These are phyloP conservation scores for Russula lepida DNA, from an alignment of 768 basidiomycete genomes.

Conservation along the genomic window DNA sequence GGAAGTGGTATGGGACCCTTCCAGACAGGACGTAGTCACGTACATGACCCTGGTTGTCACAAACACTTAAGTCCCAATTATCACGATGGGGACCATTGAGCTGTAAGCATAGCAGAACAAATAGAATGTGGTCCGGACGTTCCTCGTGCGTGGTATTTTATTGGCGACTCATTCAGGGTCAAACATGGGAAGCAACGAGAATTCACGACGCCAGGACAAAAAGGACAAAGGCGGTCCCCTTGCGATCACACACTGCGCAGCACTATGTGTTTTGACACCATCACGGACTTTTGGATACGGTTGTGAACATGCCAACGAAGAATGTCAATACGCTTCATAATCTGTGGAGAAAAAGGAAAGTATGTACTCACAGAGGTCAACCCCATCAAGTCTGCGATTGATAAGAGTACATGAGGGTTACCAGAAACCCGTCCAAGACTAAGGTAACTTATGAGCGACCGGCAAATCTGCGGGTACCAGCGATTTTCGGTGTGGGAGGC, in stretches of 20 bases:
- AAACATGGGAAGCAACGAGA: neutral
- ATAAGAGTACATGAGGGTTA: neutral
- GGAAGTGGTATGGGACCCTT: neutral
- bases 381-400: neutral
- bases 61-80: neutral
- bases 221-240: neutral
- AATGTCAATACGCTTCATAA: neutral
- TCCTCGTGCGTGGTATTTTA: neutral
- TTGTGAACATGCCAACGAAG: neutral
- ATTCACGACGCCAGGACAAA: neutral
- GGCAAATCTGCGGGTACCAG: neutral
- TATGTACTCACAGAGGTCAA: neutral
- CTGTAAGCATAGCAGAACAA: neutral
- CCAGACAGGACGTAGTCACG: neutral
- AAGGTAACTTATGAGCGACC: neutral
- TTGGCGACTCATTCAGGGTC: neutral
- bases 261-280: neutral
- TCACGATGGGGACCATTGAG: neutral
- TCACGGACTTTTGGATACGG: constrained; percentile 7
- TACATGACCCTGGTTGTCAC: constrained; percentile 1
- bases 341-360: neutral
- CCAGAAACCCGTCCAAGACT: neutral
- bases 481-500: neutral
- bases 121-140: neutral
- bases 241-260: neutral